Base-by-base conservation (phyloP, 169 alveolate species). In the Ichthyophthirius multifiliis region DNA sequence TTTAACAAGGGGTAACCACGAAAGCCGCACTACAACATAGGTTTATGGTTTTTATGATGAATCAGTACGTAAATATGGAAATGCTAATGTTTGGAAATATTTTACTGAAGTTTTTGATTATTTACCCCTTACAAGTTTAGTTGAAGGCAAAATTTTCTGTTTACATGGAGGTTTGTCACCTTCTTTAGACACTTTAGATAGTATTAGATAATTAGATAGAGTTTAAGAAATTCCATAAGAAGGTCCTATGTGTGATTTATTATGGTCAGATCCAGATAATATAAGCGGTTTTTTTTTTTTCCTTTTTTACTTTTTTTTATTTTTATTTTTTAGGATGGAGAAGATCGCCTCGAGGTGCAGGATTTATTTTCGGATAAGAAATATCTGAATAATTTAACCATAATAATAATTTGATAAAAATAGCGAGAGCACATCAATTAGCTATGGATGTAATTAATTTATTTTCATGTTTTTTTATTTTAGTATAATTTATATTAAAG, bases 61-160 rank as follows among this genome's bases (percentile, higher is more conserved):
- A 79, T 78, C 78, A 62, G 71, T 79, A 43, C 74, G 86, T 55
- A 84, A 84, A 79, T 84, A 43, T 79, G 90, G 90, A 18, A 78
- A 77, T 62, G 35, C 84, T 32, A 63, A 47, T 64, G 84, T 83
- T 30, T 83, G 89, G 84, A 76, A 83, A 83, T 75, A 48, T 65
- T 83, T 83, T 47, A 83, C 89, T 10, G 89, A 83, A 46, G 78
- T 83, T 65, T 83, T 83, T 46, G 88, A 83, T 76, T 83, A 65
- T 43, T 45, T 83, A 35, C 88, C 88, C 16, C 34, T 83, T 23
- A 23, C 76, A 18, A 67, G 82, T 16, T 32, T 83, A 9, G 79
- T 83, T 4, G 88, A 83, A 65, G 96, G 95, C 34, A 90, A 89
- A 45, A 95, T 86, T 39, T 86, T 86, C 83, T 86, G 86, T 62